These are phyloP conservation scores for Margaritispora aquatica DNA, from an alignment of 495 filamentous ascomycete species.

Conservation along the genomic window DNA sequence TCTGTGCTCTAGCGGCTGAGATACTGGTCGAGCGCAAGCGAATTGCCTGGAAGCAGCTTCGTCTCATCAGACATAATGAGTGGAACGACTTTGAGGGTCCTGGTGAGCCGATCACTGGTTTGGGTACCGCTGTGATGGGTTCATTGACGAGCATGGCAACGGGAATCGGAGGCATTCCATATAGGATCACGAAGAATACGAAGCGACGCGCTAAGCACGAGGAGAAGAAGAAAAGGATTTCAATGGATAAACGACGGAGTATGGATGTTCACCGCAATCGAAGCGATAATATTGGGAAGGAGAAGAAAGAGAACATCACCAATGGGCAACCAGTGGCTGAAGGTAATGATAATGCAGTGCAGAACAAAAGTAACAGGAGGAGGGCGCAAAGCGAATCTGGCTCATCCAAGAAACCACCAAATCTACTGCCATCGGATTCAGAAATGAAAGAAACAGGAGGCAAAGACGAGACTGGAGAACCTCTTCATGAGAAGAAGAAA, in stretches of 20 bases:
- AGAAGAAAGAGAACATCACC: neutral
- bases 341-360: neutral
- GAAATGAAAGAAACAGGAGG: conserved; percentile 5
- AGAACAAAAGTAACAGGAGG: neutral
- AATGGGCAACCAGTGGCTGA: neutral
- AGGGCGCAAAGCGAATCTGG: neutral
- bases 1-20: conserved; percentile 63
- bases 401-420: neutral
- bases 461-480: conserved; percentile 11
- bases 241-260: conserved; percentile 9
- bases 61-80: conserved; percentile 58
- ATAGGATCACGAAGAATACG: conserved; percentile 45
- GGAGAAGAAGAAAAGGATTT: conserved; percentile 34
- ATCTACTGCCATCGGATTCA: neutral
- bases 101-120: conserved; percentile 65
- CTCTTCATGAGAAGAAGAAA: neutral
- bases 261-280: neutral
- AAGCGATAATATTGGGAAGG: neutral
- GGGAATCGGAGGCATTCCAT: conserved; percentile 54
- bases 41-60: conserved; percentile 58
- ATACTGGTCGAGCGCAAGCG: conserved; percentile 51
- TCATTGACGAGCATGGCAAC: conserved; percentile 46
- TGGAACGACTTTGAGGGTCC: conserved; percentile 80
- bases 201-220: conserved; percentile 40
- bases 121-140: conserved; percentile 47